phyloP scores from a whole-genome alignment of 345 rosid species.

The Iberis pinnata region DNA sequence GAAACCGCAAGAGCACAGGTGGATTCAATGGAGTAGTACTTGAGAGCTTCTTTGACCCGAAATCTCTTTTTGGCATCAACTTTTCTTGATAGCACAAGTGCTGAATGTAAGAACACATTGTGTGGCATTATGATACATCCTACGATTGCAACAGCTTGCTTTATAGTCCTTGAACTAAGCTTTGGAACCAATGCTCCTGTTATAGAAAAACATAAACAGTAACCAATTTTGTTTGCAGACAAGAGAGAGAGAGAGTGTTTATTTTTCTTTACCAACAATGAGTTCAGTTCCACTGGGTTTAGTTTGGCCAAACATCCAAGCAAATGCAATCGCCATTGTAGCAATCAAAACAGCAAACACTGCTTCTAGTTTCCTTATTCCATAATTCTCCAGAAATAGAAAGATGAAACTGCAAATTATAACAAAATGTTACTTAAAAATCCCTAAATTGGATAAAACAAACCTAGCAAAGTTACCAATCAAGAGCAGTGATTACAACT shows the following conservation, averaged over 20 bases:
- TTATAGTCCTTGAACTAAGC: conserved; percentile 79
- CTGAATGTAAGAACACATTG: conserved; percentile 92
- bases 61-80: conserved; percentile 55
- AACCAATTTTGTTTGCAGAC: background rate
- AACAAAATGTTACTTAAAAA: conserved; percentile 9
- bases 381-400: conserved; percentile 87
- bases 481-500: conserved; percentile 73
- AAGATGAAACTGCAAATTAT: conserved; percentile 61
- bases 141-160: conserved; percentile 88
- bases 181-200: conserved; percentile 73
- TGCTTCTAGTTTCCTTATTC: conserved; percentile 92
- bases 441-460: conserved; percentile 4
- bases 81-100: conserved; percentile 89
- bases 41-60: conserved; percentile 81
- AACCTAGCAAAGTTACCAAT: conserved; percentile 50
- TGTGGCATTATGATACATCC: conserved; percentile 98
- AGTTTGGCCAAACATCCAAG: conserved; percentile 93
- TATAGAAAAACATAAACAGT: background rate
- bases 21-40: conserved; percentile 81
- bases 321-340: conserved; percentile 81
- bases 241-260: background rate
- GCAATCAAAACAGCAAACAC: conserved; percentile 81
- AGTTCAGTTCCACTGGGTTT: conserved; percentile 71
- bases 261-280: conserved; percentile 45
- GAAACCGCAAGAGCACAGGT: conserved; percentile 65